Percentiles rank a stretch among this genome's conserved stretches.
Evolutionary conservation across 257 asterid genomes (phyloP).

Genomic region (Solanum bulbocastanum): DNA sequence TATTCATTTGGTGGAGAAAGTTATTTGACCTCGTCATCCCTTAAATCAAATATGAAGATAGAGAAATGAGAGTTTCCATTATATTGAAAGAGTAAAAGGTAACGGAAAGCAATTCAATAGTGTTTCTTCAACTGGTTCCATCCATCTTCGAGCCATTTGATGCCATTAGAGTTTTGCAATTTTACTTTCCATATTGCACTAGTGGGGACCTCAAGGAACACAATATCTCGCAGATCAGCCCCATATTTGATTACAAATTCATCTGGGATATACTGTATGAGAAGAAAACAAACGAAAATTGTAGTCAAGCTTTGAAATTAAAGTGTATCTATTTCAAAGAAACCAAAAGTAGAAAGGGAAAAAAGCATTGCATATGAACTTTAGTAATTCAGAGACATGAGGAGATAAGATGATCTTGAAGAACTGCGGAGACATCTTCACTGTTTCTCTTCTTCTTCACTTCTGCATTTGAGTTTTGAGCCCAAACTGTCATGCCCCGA

Average conservation of each 20-base stretch:
- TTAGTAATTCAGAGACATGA: not conserved
- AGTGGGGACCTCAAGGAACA: not conserved
- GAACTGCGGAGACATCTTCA: not conserved
- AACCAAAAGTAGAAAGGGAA: not conserved
- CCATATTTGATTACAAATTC: not conserved
- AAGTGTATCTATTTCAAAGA: not conserved
- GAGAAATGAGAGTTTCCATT: not conserved
- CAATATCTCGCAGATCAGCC: not conserved
- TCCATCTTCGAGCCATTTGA: not conserved
- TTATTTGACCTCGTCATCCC: not conserved
- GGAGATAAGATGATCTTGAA: not conserved
- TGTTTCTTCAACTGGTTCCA: not conserved
- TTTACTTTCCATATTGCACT: not conserved
- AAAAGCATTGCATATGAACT: not conserved
- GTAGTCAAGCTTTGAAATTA: not conserved
- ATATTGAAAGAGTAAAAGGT: not conserved
- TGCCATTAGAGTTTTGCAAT: not conserved
- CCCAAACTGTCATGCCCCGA: no score
- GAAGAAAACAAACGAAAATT: no score
- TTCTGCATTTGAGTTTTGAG: not conserved
- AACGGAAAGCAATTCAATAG: not conserved
- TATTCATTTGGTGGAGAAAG: not conserved
- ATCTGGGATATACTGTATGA: not conserved
- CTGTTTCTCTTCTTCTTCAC: not conserved
- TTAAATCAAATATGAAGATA: constrained; percentile 1